These are phyloP conservation scores for Geranomyces variabilis DNA, from an alignment of 192 early-diverging fungal species.

Conservation along the genomic window DNA sequence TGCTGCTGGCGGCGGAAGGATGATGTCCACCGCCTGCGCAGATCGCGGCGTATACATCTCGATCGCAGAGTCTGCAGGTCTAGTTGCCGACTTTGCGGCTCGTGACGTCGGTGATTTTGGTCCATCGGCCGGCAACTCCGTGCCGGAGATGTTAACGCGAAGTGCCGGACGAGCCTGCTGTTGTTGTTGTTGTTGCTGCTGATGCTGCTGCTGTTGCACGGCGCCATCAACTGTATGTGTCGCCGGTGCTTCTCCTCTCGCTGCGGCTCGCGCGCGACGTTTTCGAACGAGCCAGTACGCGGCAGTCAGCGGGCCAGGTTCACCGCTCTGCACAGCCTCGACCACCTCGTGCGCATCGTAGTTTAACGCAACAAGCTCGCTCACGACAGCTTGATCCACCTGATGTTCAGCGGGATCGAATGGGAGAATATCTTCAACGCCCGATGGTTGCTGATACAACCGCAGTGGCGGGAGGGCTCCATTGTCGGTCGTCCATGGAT, in stretches of 20 bases:
- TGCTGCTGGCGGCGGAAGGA: background rate
- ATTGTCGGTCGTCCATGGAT: conserved; percentile 44
- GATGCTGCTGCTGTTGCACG: background rate
- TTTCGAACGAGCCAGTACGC: conserved; percentile 6
- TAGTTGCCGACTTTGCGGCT: background rate
- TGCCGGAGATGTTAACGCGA: background rate
- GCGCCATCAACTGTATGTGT: no score
- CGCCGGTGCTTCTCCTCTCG: background rate
- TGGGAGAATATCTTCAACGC: background rate
- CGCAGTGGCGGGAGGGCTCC: conserved; percentile 32
- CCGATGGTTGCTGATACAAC: conserved; percentile 19
- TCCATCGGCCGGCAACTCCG: background rate
- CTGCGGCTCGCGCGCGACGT: background rate
- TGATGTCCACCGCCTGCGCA: background rate
- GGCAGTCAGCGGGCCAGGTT: conserved; percentile 6
- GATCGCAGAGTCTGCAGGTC: background rate
- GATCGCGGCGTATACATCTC: conserved; percentile 3
- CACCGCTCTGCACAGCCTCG: conserved; percentile 7
- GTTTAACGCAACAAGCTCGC: background rate
- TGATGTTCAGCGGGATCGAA: background rate
- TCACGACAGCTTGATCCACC: background rate
- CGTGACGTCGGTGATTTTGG: background rate
- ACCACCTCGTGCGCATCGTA: conserved; percentile 7
- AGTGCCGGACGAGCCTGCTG: background rate
- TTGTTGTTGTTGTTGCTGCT: background rate